Percentiles rank a stretch among this genome's conserved stretches.
Conservation (phyloP, 225 moss, liverwort and hornwort genomes). For the Physcomitrium patens region DNA sequence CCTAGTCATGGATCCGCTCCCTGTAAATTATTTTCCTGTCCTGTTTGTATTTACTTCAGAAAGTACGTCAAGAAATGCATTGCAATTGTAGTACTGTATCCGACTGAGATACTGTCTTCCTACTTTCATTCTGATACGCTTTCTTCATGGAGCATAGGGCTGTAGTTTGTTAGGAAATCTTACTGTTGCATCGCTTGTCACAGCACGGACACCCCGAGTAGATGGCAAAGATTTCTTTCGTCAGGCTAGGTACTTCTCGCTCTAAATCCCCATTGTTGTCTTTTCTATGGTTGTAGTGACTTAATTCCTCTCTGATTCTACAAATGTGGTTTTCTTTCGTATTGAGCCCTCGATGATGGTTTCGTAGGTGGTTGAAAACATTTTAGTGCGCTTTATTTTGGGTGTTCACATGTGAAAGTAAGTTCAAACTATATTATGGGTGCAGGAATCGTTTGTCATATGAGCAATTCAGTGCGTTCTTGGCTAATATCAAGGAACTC, state of each 20-base stretch:
- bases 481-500: slow-evolving; percentile 66
- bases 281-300: neutral
- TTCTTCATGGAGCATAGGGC: neutral
- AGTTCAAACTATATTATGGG: neutral
- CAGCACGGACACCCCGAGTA: slow-evolving; percentile 74
- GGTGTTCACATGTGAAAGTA: neutral
- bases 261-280: neutral
- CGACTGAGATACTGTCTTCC: neutral
- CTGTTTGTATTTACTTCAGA: neutral
- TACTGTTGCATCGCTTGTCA: slow-evolving; percentile 20
- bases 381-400: neutral
- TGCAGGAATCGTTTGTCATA: slow-evolving; percentile 53
- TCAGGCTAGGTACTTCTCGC: slow-evolving; percentile 60
- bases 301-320: neutral
- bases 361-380: neutral
- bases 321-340: too few species aligned
- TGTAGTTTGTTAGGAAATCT: neutral
- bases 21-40: slow-evolving; percentile 24
- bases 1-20: slow-evolving; percentile 70
- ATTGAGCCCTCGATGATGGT: neutral
- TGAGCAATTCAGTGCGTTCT: slow-evolving; percentile 59
- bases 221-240: slow-evolving; percentile 96
- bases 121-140: neutral
- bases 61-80: neutral
- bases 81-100: neutral